Base-by-base conservation (phyloP, 1,139 yeast species). In the Magnusiomyces sp. region DNA sequence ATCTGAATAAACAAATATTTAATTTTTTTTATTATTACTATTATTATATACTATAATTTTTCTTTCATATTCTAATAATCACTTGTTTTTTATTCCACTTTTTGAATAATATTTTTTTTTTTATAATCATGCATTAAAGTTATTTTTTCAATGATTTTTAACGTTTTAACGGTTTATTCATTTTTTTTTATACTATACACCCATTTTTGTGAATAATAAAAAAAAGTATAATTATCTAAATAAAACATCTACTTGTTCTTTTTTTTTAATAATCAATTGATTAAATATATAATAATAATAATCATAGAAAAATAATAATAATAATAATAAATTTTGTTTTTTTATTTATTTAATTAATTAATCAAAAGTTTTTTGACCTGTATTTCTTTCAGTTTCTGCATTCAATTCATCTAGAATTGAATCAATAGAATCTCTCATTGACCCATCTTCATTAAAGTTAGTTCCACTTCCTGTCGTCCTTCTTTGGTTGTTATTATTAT, bases 1-100 rank as follows among this genome's bases (percentile, higher is more conserved):
- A 19, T 48, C 53, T 14, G 53, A 51, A 43, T 51, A 50, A 44
- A 23, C 17, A n/a, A 5, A 20, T 23, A 9, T 14, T 14, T 14
- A 17, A 17, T 39, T 14, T 39, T 7, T 17, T 39, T 39, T 14
- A 7, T 7, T 9, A 11, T 9, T 7, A 13, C 31, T 40, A 20
- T 40, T 23, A 9, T n/a, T 16, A 13, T 41, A 16, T 16, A 29
- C 34, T 29, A 29, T 11, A 11, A 14, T 32, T 9, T 13, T 17
- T 42, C 20, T 7, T 16, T 17, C 23, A n/a, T 42, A 14, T 38
- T 13, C 34, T 31, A 31, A 9, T 9, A 9, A 31, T 9, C 9
- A 31, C 34, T 13, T 31, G 14, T 38, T 10, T 38, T 38, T 38
- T 5, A n/a, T 32, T 32, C 13, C 11, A 9, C 34, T 36, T 10